Evolutionary conservation across 768 basidiomycete genomes (phyloP), one percentile per base, ranked within the genome.

Genomic region (Rhodotorula paludigena): DNA sequence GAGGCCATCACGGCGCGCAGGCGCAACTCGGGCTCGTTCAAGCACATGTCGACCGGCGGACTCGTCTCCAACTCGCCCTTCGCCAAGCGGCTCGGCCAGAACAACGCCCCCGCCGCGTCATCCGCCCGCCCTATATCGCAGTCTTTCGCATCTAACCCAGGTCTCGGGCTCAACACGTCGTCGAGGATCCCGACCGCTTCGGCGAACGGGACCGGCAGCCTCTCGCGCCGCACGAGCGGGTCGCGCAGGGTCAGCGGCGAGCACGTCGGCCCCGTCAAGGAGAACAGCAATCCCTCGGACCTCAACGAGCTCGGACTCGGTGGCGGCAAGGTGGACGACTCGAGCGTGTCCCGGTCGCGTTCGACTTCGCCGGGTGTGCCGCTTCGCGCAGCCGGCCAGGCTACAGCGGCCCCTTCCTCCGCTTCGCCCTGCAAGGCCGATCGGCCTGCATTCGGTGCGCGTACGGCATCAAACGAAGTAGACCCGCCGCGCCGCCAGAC

Each of bases 41-140:
- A 72, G 53, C 64, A 64, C 47, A 65, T 72, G 63, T 49, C 57
- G 41, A 59, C 57, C 14, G 66, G 66, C 21, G 51, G 51, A 5
- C 64, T 72, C 63, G 71, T 72, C 28, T 56, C 52, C 56, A 68
- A 68, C 51, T 68, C 66, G 51, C 66, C 66, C 2, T 72, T 68
- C 47, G 35, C 47, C 8, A 52, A 54, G 15, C 38, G 52, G 9
- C 52, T 53, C 7, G 48, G 38, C 30, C 52, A 33, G 33, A 36
- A 10, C 20, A 53, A 53, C 23, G 2, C 52, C 2, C 47, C 38
- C 28, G 21, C 32, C 23, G 33, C 28, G 16, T 33, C 32, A 11
- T 11, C n/a, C n/a, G n/a, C n/a, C n/a, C n/a, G 23, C 12, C 33
- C 9, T 21, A 3, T 35, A 23, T 21, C 30, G 16, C 38, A 49